Evolutionary conservation across 192 early-diverging fungal species (phyloP), one percentile per base, ranked within the genome.

Genomic region (Backusella liffmaniae): DNA sequence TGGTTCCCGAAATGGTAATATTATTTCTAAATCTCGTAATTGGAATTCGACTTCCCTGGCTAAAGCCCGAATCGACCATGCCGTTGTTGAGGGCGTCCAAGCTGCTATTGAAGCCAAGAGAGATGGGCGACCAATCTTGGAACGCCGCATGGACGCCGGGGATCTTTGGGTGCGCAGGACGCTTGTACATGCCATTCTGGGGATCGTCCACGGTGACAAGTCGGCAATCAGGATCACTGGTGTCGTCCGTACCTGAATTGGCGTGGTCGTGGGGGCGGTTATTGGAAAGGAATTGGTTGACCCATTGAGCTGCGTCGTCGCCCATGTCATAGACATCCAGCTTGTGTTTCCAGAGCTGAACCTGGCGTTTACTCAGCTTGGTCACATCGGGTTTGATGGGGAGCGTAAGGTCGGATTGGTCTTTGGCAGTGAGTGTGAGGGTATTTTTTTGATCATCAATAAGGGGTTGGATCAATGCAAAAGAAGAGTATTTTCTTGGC

Each of bases 271-370:
- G 77, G 3, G n/a, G 4, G 12, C 37, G 16, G 21, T 82, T 74
- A 18, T 12, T 9, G 0, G 16, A 6, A 36, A 82, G 68, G 36
- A 82, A 90, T 3, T 81, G 70, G 0, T 76, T 82, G 7, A 93
- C 68, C 91, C 93, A 92, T 32, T 76, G 76, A 0, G 89, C 84
- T 34, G 85, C 89, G 66, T 82, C 82, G 7, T 92, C 88, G 12
- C 93, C 93, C 70, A 93, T 77, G 74, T 93, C 91, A n/a, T 82
- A 79, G 1, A 84, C 89, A 30, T 74, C 76, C 4, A 92, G 72
- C 5, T 34, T 23, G 23, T 82, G 73, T 51, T 70, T 74, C 84
- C 85, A 88, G 4, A 90, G 69, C 18, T 21, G 72, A 23, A 84
- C 85, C 21, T 66, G 32, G 7, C 68, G 75, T 34, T 74, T 72